Conservation (phyloP, 345 rosid species). For the Viola odorata region DNA sequence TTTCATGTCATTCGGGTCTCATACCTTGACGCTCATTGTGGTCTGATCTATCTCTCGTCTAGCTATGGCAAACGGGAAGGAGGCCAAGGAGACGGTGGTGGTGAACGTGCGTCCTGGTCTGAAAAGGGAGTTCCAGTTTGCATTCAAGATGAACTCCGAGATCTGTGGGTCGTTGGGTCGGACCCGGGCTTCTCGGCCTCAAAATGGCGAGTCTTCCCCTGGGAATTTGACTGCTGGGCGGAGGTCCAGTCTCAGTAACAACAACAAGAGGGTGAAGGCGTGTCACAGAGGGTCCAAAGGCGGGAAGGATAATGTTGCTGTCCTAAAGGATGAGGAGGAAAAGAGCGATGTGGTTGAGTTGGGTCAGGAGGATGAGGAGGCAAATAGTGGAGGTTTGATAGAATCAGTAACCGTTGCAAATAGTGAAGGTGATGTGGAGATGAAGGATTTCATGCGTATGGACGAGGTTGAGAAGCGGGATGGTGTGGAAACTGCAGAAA, state of each 20-base stretch:
- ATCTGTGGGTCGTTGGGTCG: conserved; percentile 74
- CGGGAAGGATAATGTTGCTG: background rate
- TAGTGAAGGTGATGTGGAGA: conserved; percentile 7
- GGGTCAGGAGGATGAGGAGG: conserved; percentile 40
- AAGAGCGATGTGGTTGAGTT: conserved; percentile 68
- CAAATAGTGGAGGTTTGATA: conserved; percentile 10
- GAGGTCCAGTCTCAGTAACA: background rate
- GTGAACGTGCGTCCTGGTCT: conserved; percentile 63
- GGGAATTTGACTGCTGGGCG: background rate
- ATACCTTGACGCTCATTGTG: no score
- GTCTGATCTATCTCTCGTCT: no score
- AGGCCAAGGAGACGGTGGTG: conserved; percentile 9
- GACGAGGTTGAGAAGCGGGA: conserved; percentile 1
- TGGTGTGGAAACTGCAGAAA: conserved; percentile 1
- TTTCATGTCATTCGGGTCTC: no score
- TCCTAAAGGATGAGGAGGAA: conserved; percentile 49
- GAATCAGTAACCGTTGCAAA: background rate
- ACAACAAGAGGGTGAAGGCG: conserved; percentile 30
- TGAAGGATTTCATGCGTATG: background rate
- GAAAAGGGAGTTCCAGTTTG: conserved; percentile 86
- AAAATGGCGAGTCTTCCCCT: conserved; percentile 5
- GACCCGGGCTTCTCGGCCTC: conserved; percentile 48
- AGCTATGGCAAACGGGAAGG: conserved; percentile 25
- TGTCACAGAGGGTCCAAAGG: conserved; percentile 6
- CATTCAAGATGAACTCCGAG: conserved; percentile 72